Evolutionary conservation across 139 green algal species (phyloP).

Genomic region (Picochlorum sp.): DNA sequence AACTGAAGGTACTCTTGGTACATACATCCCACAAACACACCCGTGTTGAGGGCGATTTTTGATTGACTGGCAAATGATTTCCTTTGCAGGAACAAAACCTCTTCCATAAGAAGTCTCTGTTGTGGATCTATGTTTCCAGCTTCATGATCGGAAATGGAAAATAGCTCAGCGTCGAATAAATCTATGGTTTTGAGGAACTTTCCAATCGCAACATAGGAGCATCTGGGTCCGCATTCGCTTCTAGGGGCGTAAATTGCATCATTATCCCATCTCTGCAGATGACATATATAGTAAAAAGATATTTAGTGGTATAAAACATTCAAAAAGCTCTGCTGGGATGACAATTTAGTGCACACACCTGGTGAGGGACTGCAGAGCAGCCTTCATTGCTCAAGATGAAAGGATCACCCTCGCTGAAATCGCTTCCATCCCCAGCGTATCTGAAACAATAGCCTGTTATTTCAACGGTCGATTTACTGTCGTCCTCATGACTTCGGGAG

Average conservation of each 20-base stretch:
- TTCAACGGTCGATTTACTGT: not conserved
- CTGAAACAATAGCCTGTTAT: not conserved
- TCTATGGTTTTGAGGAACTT: constrained; percentile 51
- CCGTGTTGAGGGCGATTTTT: constrained; percentile 3
- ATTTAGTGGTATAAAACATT: too few relatives aligned
- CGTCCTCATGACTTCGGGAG: not conserved
- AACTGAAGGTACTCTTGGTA: constrained; percentile 31
- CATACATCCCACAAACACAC: constrained; percentile 43
- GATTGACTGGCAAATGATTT: not conserved
- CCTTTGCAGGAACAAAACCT: constrained; percentile 1
- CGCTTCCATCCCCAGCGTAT: constrained; percentile 19
- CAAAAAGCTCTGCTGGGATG: too few relatives aligned
- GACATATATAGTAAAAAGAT: too few relatives aligned
- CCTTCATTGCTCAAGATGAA: too few relatives aligned
- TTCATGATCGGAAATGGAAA: constrained; percentile 38
- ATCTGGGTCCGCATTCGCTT: too few relatives aligned
- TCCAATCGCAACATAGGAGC: constrained; percentile 14
- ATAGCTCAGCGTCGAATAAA: constrained; percentile 34
- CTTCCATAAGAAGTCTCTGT: constrained; percentile 54
- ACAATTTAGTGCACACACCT: too few relatives aligned
- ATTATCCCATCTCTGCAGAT: too few relatives aligned
- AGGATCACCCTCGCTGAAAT: too few relatives aligned
- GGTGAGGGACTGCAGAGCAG: too few relatives aligned
- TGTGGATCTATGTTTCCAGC: constrained; percentile 60
- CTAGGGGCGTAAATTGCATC: too few relatives aligned